Base-by-base conservation (phyloP, 805 yeast species). In the Teunomyces kruisii region DNA sequence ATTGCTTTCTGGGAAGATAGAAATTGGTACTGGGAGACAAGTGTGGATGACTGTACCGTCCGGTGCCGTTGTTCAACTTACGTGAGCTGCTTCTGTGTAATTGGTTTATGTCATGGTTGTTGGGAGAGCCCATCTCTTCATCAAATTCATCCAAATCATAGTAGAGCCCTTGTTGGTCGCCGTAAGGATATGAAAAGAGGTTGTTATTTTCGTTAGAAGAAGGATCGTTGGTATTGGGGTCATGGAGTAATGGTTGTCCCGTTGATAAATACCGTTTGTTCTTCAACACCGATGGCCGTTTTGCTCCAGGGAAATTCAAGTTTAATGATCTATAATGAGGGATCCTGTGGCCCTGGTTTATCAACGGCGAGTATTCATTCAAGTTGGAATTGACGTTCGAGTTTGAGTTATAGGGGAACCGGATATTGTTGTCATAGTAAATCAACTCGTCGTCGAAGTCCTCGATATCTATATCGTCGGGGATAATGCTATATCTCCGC, bases 401-500 rank as follows among this genome's bases (percentile, higher is more conserved):
- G 31, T 50, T 50, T 22, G 46, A 47, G 15, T 48, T 57, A 48
- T 70, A 61, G 5, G 75, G 76, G 40, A 70, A 70, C 37, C 72
- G 52, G 17, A 67, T 61, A 45, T 64, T 64, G 49, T 70, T 70
- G 48, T 72, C 76, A 50, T 72, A 72, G 51, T 72, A 72, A 27
- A 72, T 72, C 44, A 72, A 54, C 41, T 80, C 84, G 49, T 76
- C 84, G 49, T 77, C 83, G 47, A 73, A 72, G 43, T 72, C 79
- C 45, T 79, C 84, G 35, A 73, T 72, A 50, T 75, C 81, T 14
- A 71, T 74, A 57, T 81, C 82, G 55, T 81, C 85, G 0, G 86
- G 86, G 2, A 81, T 78, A 15, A 86, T 87, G 15, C 90, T 83
- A 55, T 86, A 85, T 28, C 90, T 68, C 56, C 91, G 72, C 5